Percentiles rank a stretch among this genome's conserved stretches.
phyloP scores from a whole-genome alignment of 108 stramenopile species.

The Nannochloropsis gaditana region DNA sequence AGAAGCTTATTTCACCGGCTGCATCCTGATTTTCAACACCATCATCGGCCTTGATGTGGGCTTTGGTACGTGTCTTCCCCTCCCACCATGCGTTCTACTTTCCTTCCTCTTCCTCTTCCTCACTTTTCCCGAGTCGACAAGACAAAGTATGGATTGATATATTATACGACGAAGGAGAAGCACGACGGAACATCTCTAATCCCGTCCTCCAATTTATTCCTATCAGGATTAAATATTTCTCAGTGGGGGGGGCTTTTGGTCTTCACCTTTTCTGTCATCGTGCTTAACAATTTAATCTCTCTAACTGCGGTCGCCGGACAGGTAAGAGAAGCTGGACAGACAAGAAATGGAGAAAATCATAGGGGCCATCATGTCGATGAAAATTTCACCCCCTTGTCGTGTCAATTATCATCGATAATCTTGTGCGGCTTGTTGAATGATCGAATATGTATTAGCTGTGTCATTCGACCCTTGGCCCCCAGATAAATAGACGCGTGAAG shows the following conservation, averaged over 20 bases:
- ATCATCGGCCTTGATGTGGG: background rate
- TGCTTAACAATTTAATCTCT: background rate
- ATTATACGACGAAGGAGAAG: too few relatives aligned
- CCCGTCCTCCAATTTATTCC: background rate
- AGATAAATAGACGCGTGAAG: background rate
- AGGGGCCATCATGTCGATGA: too few relatives aligned
- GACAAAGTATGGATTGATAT: too few relatives aligned
- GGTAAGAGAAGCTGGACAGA: background rate
- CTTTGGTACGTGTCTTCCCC: background rate
- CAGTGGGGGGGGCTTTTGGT: background rate
- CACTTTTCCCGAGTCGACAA: background rate
- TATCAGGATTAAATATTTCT: background rate
- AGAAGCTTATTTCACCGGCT: conserved; percentile 14
- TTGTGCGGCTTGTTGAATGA: too few relatives aligned
- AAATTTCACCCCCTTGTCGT: too few relatives aligned
- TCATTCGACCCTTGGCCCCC: too few relatives aligned
- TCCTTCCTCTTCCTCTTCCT: background rate
- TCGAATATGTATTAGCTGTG: too few relatives aligned
- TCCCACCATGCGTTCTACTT: background rate
- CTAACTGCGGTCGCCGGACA: background rate
- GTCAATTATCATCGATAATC: too few relatives aligned
- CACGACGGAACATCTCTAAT: too few relatives aligned
- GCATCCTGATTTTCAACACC: background rate
- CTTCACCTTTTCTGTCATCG: background rate
- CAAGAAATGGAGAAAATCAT: background rate